A percentile compares a stretch with the other conserved stretches of the same genome.
Conservation (phyloP, 2,329 filamentous ascomycete species). For the Cladosporium sp. region DNA sequence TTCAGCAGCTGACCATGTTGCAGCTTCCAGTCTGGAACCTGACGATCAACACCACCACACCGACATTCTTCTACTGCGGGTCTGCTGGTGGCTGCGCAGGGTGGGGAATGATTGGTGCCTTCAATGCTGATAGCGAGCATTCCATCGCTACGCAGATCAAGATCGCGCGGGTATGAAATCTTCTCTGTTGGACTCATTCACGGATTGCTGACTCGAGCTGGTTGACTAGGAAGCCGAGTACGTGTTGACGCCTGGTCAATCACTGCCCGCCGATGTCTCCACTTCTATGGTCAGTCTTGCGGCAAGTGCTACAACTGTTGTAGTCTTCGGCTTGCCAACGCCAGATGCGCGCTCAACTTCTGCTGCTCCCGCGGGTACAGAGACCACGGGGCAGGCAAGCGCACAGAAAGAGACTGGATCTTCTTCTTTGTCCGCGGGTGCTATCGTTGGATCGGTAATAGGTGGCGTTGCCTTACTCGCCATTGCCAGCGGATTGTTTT, state of each 20-base stretch:
- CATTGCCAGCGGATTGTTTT: constrained; percentile 56
- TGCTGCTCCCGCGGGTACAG: too few species aligned
- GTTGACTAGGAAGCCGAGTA: background rate
- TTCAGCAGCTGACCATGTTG: background rate
- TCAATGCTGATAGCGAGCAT: constrained; percentile 53
- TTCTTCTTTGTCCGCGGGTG: constrained; percentile 33
- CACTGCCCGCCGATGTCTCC: constrained; percentile 35
- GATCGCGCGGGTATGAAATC: constrained; percentile 16
- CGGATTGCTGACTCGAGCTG: too few species aligned
- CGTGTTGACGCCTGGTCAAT: background rate
- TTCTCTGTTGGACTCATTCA: background rate
- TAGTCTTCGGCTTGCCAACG: constrained; percentile 13
- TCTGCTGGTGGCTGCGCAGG: constrained; percentile 60
- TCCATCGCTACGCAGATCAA: constrained; percentile 26
- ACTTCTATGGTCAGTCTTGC: constrained; percentile 21
- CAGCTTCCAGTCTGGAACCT: constrained; percentile 27
- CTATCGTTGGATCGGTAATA: constrained; percentile 53
- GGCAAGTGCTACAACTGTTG: constrained; percentile 18
- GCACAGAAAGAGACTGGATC: background rate
- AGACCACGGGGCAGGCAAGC: background rate
- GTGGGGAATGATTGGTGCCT: constrained; percentile 68
- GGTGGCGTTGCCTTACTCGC: constrained; percentile 59
- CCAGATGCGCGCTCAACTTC: constrained; percentile 14
- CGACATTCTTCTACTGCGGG: constrained; percentile 68
- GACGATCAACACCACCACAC: constrained; percentile 56